These are phyloP conservation scores for Vaccinium macrocarpon DNA, from an alignment of 148 eudicot genomes.

Conservation along the genomic window DNA sequence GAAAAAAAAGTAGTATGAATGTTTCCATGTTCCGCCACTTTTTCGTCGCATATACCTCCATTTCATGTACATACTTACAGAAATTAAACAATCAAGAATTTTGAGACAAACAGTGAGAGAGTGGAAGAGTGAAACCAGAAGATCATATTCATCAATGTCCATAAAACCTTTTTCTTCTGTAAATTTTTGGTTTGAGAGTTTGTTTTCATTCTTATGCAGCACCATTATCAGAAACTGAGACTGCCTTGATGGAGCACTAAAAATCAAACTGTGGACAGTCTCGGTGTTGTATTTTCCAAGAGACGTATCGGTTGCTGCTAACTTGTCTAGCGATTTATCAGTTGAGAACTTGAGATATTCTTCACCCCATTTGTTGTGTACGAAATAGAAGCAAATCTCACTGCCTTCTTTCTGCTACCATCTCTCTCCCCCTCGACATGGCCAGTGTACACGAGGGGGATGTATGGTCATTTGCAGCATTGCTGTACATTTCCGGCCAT, in stretches of 20 bases:
- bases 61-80: not conserved
- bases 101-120: not conserved
- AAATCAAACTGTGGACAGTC: not conserved
- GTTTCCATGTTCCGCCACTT: not conserved
- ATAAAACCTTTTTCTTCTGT: not conserved
- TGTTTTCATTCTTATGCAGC: conserved; percentile 54
- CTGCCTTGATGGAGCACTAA: conserved; percentile 87
- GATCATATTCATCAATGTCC: not conserved
- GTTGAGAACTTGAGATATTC: conserved; percentile 12
- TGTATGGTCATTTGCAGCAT: not conserved
- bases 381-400: not conserved
- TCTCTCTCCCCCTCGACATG: not conserved
- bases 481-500: not conserved
- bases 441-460: not conserved
- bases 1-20: not conserved
- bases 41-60: not conserved
- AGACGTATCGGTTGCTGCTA: conserved; percentile 5
- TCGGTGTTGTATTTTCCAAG: conserved; percentile 5
- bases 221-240: conserved; percentile 86
- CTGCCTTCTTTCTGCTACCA: not conserved
- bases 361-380: not conserved
- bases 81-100: not conserved
- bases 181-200: conserved; percentile 7
- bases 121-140: not conserved
- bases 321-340: not conserved